Evolutionary conservation across 116 monocot species (phyloP).

Genomic region (Papilionanthe hybrid): DNA sequence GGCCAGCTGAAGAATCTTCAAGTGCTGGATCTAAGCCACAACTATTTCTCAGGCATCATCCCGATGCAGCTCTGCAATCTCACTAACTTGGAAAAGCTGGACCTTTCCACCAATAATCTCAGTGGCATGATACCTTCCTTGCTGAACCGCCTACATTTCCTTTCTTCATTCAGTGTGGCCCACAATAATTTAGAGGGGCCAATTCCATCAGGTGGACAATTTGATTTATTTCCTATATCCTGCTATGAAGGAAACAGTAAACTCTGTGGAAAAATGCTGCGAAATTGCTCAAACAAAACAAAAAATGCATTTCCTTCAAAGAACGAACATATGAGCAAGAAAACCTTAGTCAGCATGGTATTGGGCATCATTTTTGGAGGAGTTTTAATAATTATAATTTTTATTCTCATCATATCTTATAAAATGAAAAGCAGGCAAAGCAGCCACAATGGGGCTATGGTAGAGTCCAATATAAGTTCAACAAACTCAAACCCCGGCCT

Average conservation of each 20-base stretch:
- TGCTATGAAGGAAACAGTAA: constrained; percentile 47
- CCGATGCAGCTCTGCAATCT: constrained; percentile 16
- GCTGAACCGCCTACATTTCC: constrained; percentile 18
- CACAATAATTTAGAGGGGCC: constrained; percentile 23
- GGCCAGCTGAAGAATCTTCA: constrained; percentile 20
- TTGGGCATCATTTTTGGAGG: constrained; percentile 15
- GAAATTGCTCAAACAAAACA: constrained; percentile 5
- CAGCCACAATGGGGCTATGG: too few species aligned
- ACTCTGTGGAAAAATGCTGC: constrained; percentile 23
- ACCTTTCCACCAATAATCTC: constrained; percentile 21
- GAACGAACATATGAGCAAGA: not conserved
- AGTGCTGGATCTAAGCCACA: constrained; percentile 18
- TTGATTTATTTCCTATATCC: constrained; percentile 34
- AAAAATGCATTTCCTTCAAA: not conserved
- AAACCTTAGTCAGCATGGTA: not conserved
- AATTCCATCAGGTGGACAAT: constrained; percentile 33
- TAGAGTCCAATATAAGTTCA: not conserved
- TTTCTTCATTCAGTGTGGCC: constrained; percentile 19
- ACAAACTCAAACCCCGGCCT: not conserved
- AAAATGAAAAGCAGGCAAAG: not conserved
- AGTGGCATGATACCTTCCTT: constrained; percentile 14
- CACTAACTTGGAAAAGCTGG: constrained; percentile 25
- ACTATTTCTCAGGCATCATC: constrained; percentile 23
- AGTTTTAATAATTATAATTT: not conserved
- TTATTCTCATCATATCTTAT: not conserved